Conservation (phyloP, 2,329 filamentous ascomycete genomes). For the Xylariales sp. region DNA sequence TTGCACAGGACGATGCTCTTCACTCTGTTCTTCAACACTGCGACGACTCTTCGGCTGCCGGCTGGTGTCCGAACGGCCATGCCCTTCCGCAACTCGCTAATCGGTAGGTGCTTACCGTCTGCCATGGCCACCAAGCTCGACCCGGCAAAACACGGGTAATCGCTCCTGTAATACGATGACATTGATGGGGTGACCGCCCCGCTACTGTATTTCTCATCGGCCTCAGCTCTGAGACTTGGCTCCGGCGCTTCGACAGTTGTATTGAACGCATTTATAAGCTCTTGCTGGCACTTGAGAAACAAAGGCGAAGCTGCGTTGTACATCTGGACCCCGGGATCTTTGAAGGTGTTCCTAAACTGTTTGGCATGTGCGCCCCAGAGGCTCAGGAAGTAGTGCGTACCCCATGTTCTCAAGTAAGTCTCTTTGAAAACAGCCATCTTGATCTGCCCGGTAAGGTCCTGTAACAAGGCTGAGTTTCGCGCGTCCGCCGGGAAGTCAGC, state of each 20-base stretch:
- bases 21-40: conserved; percentile 47
- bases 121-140: conserved; percentile 42
- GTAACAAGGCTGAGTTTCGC: conserved; percentile 44
- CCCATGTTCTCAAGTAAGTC: conserved; percentile 46
- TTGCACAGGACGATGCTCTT: conserved; percentile 35
- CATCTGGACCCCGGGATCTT: conserved; percentile 52
- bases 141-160: conserved; percentile 49
- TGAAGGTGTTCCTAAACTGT: conserved; percentile 59
- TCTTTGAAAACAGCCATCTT: conserved; percentile 37
- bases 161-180: conserved; percentile 36
- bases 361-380: conserved; percentile 50
- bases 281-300: conserved; percentile 46
- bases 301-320: conserved; percentile 48
- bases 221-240: conserved; percentile 21
- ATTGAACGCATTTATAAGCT: conserved; percentile 46
- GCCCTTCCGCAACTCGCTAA: conserved; percentile 41
- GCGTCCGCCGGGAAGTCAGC: no score
- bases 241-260: conserved; percentile 35
- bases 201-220: conserved; percentile 3
- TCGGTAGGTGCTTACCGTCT: conserved; percentile 31
- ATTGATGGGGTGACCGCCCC: conserved; percentile 27
- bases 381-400: conserved; percentile 52
- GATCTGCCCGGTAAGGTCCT: conserved; percentile 50
- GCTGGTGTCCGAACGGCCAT: conserved; percentile 44
- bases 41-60: conserved; percentile 43